Conservation (phyloP, 352 stramenopile species). For the Globisporangium abappressorium region DNA sequence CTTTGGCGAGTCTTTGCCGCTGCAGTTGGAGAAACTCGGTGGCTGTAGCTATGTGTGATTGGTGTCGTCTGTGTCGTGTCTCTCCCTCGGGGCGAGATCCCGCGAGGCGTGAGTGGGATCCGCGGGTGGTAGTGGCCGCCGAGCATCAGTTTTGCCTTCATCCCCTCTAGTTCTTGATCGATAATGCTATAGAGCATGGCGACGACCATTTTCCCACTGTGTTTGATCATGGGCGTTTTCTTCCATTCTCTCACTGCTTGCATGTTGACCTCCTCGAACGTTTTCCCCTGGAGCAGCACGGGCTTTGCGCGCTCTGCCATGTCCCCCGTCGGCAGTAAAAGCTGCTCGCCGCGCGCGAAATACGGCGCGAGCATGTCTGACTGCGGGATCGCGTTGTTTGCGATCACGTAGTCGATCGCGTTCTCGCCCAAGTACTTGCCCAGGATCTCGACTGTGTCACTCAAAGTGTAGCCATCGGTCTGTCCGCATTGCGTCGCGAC, state of each 20-base stretch:
- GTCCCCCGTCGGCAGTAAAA: slow-evolving; percentile 64
- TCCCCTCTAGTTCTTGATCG: slow-evolving; percentile 71
- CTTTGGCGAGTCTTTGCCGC: not conserved
- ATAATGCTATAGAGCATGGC: slow-evolving; percentile 87
- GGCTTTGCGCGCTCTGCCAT: slow-evolving; percentile 55
- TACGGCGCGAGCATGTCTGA: slow-evolving; percentile 56
- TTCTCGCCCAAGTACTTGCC: slow-evolving; percentile 66
- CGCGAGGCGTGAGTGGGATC: slow-evolving; percentile 17
- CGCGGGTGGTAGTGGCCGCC: slow-evolving; percentile 15
- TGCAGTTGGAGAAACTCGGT: not conserved
- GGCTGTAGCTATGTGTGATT: not conserved
- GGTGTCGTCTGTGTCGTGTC: not conserved
- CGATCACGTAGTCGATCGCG: slow-evolving; percentile 84
- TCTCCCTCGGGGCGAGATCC: slow-evolving; percentile 1
- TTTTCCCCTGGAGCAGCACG: slow-evolving; percentile 73
- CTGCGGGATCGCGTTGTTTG: slow-evolving; percentile 67
- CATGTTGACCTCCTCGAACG: slow-evolving; percentile 62
- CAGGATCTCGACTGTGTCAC: slow-evolving; percentile 64
- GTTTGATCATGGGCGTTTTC: slow-evolving; percentile 84
- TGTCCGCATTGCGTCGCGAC: slow-evolving; percentile 82
- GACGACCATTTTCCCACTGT: slow-evolving; percentile 70
- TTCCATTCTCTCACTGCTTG: slow-evolving; percentile 59
- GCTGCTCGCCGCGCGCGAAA: slow-evolving; percentile 66
- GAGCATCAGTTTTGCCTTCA: slow-evolving; percentile 32
- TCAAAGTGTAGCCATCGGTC: slow-evolving; percentile 74